Evolutionary conservation across 306 rosid species (phyloP).

Genomic region (Dryas octopetala): DNA sequence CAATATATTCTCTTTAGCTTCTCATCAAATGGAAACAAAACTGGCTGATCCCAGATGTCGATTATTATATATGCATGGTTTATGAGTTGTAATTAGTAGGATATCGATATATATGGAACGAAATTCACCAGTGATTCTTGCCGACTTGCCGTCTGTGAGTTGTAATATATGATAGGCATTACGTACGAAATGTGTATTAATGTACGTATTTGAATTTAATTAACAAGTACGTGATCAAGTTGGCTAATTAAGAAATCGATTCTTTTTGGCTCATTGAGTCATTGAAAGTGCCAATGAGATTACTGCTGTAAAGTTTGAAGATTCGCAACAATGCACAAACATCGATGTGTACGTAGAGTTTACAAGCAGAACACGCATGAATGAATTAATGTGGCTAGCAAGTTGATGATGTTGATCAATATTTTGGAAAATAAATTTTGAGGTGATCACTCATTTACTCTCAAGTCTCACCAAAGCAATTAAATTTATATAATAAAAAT

Average conservation of each 20-base stretch:
- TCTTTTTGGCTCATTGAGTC: neutral
- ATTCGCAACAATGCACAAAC: slow-evolving; percentile 3
- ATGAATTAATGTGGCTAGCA: neutral
- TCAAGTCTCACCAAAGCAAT: too few species aligned
- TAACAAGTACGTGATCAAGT: too few species aligned
- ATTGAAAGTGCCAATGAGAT: slow-evolving; percentile 6
- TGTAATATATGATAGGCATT: too few species aligned
- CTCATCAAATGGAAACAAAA: neutral
- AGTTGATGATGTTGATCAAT: neutral
- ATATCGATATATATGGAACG: too few species aligned
- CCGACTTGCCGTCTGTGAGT: too few species aligned
- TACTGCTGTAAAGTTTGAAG: slow-evolving; percentile 16
- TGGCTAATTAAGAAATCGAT: neutral
- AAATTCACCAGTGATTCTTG: too few species aligned
- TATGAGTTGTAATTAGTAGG: neutral
- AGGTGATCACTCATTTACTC: too few species aligned
- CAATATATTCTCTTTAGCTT: too few species aligned
- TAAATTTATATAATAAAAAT: too few species aligned
- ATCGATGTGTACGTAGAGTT: slow-evolving; percentile 2
- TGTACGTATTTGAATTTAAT: neutral
- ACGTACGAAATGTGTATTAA: neutral
- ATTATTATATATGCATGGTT: neutral
- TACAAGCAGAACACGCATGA: neutral
- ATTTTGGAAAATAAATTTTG: too few species aligned
- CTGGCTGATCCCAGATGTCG: neutral